phyloP scores from a whole-genome alignment of 805 yeast species.

The Hanseniaspora pseudoguilliermondii region DNA sequence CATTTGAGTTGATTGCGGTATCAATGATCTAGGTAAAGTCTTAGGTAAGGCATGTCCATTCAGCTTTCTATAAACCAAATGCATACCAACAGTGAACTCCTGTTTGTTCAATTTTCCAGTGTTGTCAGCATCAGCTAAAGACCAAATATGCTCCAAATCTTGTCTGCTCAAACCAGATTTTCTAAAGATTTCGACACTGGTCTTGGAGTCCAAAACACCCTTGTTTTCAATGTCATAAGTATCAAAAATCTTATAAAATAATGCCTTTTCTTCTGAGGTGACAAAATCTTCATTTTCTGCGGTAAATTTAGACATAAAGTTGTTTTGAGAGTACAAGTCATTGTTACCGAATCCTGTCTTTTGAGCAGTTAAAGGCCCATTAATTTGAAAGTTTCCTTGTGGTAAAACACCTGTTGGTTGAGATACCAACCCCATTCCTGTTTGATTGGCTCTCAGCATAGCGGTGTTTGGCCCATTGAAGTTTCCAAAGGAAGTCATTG shows the following conservation, averaged over 20 bases:
- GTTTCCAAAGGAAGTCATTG: constrained; percentile 22
- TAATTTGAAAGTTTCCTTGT: constrained; percentile 29
- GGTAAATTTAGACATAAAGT: constrained; percentile 25
- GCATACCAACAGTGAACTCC: constrained; percentile 95
- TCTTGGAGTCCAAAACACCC: constrained; percentile 66
- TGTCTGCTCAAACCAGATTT: constrained; percentile 79
- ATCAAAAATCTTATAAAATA: constrained; percentile 74
- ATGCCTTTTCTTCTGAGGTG: constrained; percentile 71
- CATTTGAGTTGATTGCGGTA: constrained; percentile 74
- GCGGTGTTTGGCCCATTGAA: constrained; percentile 28
- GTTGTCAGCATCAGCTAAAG: constrained; percentile 67
- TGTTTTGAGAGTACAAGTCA: constrained; percentile 28
- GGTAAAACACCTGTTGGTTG: constrained; percentile 61
- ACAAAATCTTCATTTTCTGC: constrained; percentile 47
- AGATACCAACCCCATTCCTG: constrained; percentile 41
- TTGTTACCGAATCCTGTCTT: constrained; percentile 37
- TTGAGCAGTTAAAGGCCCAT: constrained; percentile 30
- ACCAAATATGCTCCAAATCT: constrained; percentile 87
- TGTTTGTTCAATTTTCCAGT: constrained; percentile 75
- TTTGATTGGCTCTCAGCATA: constrained; percentile 37
- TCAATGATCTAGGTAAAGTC: constrained; percentile 71
- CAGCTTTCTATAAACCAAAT: constrained; percentile 76
- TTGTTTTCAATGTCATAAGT: constrained; percentile 65
- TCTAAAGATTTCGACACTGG: constrained; percentile 75
- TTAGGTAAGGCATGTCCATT: constrained; percentile 80